Evolutionary conservation across 2,329 filamentous ascomycete genomes (phyloP).

Genomic region (Ceratocystis colombiana): DNA sequence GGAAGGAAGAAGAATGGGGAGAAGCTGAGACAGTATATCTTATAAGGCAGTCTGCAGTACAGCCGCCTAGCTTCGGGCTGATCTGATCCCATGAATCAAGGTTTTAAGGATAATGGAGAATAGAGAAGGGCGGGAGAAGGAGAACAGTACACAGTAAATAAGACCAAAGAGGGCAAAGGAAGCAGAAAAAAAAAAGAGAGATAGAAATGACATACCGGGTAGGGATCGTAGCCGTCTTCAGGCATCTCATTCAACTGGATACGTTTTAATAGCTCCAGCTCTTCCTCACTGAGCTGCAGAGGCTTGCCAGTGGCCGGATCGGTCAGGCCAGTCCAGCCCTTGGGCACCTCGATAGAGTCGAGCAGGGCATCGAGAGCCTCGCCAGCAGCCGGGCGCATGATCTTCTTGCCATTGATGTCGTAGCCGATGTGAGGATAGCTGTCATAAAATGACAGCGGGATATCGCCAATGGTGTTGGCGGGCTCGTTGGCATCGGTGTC

Average conservation of each 20-base stretch:
- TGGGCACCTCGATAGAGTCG: slow-evolving; percentile 91
- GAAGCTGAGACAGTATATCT: too few species aligned
- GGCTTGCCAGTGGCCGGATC: slow-evolving; percentile 92
- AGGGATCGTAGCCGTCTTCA: slow-evolving; percentile 82
- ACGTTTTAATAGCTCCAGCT: slow-evolving; percentile 77
- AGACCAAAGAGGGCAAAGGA: not conserved
- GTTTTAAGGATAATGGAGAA: not conserved
- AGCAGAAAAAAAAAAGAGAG: not conserved
- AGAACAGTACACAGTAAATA: slow-evolving; percentile 7
- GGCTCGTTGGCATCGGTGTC: slow-evolving; percentile 73
- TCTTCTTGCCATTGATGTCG: slow-evolving; percentile 96
- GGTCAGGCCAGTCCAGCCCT: slow-evolving; percentile 93
- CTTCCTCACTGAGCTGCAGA: slow-evolving; percentile 73
- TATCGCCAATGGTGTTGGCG: slow-evolving; percentile 88
- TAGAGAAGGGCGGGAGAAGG: not conserved
- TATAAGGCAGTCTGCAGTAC: too few species aligned
- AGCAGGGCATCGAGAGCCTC: slow-evolving; percentile 86
- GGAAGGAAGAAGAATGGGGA: not conserved
- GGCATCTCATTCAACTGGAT: slow-evolving; percentile 83
- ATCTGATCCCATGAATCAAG: too few species aligned
- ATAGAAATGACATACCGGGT: slow-evolving; percentile 52
- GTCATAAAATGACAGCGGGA: slow-evolving; percentile 90
- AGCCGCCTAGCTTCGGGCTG: too few species aligned
- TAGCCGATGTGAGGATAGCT: slow-evolving; percentile 97
- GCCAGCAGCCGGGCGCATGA: slow-evolving; percentile 88